Conservation (phyloP, 352 stramenopile genomes). For the Phytophthora podocarpi region DNA sequence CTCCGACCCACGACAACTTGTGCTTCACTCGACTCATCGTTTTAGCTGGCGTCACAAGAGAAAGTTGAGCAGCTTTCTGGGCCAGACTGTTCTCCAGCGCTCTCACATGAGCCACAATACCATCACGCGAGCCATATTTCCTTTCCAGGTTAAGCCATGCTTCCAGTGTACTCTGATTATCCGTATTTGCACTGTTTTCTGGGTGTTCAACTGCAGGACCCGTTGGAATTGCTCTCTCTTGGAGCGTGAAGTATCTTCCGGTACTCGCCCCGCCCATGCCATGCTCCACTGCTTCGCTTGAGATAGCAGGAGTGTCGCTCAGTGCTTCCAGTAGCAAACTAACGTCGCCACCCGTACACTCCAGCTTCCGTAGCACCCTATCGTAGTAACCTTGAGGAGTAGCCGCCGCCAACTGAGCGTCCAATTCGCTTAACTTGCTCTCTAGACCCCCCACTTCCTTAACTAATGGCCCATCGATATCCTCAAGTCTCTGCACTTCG, state of each 20-base stretch:
- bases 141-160: not conserved
- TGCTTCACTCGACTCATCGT: conserved; percentile 1
- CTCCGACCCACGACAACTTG: not conserved
- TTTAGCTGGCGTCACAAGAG: not conserved
- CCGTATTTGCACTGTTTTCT: not conserved
- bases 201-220: not conserved
- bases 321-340: not conserved
- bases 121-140: not conserved
- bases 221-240: not conserved
- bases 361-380: not conserved
- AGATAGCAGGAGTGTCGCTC: not conserved
- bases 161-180: not conserved
- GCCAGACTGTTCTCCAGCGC: not conserved
- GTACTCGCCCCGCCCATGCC: conserved; percentile 9
- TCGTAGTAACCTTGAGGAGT: conserved; percentile 3
- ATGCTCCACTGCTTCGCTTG: not conserved
- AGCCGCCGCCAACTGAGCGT: not conserved
- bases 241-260: conserved; percentile 2
- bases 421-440: not conserved
- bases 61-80: not conserved
- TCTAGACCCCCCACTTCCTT: conserved; percentile 1
- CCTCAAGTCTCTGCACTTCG: not conserved
- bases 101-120: not conserved
- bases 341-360: not conserved
- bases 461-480: not conserved